phyloP scores from a whole-genome alignment of 2,329 filamentous ascomycete genomes.

The Calonectria pteridis region DNA sequence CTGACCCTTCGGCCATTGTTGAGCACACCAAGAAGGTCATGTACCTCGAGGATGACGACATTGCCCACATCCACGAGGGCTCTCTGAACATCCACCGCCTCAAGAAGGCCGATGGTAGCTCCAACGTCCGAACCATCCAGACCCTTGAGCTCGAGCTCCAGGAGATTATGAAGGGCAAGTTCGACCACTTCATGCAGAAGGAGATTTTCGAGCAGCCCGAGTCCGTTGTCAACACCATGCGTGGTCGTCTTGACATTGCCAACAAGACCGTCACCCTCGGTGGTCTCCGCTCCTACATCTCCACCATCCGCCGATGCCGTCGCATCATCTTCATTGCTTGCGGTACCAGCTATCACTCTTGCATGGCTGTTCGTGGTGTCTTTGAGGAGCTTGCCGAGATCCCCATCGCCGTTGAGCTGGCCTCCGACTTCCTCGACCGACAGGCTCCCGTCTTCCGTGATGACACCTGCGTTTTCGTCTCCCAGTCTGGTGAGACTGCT shows the following conservation, averaged over 20 bases:
- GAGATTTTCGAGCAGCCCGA: constrained; percentile 99
- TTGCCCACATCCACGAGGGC: constrained; percentile 99
- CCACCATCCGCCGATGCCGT: constrained; percentile 95
- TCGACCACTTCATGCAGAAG: constrained; percentile 99
- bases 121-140: constrained; percentile 97
- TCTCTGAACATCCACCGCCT: constrained; percentile 99
- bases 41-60: constrained; percentile 99
- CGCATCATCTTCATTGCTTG: constrained; percentile 99
- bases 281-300: constrained; percentile 95
- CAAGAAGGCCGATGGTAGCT: constrained; percentile 95
- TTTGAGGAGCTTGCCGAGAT: constrained; percentile 99
- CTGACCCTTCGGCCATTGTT: constrained; percentile 96
- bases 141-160: constrained; percentile 98
- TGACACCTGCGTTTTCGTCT: constrained; percentile 98
- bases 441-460: constrained; percentile 98
- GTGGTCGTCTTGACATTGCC: constrained; percentile 92
- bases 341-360: constrained; percentile 98
- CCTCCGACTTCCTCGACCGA: constrained; percentile 97
- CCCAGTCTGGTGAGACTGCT: constrained; percentile 97
- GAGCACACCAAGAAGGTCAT: constrained; percentile 99
- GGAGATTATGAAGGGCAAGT: constrained; percentile 99
- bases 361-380: constrained; percentile 98
- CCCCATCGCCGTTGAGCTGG: constrained; percentile 95
- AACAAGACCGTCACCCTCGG: constrained; percentile 97
- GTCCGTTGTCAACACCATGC: constrained; percentile 99